Evolutionary conservation across 2,329 filamentous ascomycete genomes (phyloP).

Genomic region (Kalmusia sp.): DNA sequence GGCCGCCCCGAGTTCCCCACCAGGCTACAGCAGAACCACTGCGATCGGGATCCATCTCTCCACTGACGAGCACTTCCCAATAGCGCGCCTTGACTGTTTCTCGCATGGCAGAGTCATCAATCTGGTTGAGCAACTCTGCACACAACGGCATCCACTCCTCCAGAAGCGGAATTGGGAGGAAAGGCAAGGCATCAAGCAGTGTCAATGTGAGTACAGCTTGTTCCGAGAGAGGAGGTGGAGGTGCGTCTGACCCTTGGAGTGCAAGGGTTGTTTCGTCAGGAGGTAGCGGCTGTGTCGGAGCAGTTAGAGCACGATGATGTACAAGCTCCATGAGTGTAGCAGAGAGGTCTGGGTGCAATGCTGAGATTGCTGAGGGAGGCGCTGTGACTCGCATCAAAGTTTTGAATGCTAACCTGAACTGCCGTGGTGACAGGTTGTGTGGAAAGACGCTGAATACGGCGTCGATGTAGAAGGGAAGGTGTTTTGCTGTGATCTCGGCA

Average conservation of each 20-base stretch:
- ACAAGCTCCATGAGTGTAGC: slow-evolving; percentile 83
- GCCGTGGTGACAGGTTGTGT: slow-evolving; percentile 75
- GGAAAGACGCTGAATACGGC: slow-evolving; percentile 83
- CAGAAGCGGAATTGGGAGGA: slow-evolving; percentile 71
- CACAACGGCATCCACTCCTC: slow-evolving; percentile 82
- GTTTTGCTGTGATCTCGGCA: slow-evolving; percentile 69
- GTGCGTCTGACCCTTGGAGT: slow-evolving; percentile 40
- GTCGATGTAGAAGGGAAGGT: slow-evolving; percentile 84
- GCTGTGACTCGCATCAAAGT: slow-evolving; percentile 82
- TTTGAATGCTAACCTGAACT: slow-evolving; percentile 88
- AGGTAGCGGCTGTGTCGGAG: slow-evolving; percentile 55
- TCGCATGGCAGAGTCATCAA: slow-evolving; percentile 68
- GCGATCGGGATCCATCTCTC: slow-evolving; percentile 88
- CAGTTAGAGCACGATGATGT: slow-evolving; percentile 67
- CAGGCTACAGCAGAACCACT: slow-evolving; percentile 80
- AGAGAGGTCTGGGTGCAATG: slow-evolving; percentile 76
- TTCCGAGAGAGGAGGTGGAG: slow-evolving; percentile 66
- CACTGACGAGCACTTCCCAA: slow-evolving; percentile 79
- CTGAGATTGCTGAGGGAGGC: slow-evolving; percentile 78
- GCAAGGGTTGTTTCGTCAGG: slow-evolving; percentile 49
- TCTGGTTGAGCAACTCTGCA: slow-evolving; percentile 70
- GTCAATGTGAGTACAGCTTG: slow-evolving; percentile 79
- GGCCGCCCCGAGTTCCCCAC: slow-evolving; percentile 76
- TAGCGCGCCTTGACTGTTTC: slow-evolving; percentile 73
- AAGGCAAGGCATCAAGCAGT: slow-evolving; percentile 79